These are phyloP conservation scores for Penicillium verrucosum DNA, from an alignment of 2,329 filamentous ascomycete genomes.

Conservation along the genomic window DNA sequence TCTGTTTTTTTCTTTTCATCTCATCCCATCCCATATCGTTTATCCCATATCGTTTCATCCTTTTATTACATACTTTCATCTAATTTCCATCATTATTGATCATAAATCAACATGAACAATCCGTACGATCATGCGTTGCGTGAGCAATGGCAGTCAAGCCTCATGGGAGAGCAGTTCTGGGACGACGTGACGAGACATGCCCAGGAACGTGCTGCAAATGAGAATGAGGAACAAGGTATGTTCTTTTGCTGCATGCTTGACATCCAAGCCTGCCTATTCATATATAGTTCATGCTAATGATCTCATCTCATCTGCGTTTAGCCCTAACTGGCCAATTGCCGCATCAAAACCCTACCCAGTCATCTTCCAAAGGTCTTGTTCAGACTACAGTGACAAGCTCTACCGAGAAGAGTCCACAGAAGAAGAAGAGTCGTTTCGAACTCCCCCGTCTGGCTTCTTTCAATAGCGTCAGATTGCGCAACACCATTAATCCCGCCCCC, in stretches of 20 bases:
- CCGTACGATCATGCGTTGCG: neutral
- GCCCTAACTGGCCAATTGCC: neutral
- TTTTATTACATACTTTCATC: neutral
- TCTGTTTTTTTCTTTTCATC: neutral
- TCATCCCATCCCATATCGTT: too few relatives aligned
- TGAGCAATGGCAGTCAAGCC: neutral
- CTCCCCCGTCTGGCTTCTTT: neutral
- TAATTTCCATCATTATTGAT: neutral
- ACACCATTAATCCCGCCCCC: neutral
- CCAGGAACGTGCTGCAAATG: neutral
- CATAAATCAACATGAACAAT: neutral
- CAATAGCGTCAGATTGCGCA: neutral
- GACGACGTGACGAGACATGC: neutral
- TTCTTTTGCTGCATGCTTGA: neutral
- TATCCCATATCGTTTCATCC: too few relatives aligned
- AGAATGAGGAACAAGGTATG: neutral
- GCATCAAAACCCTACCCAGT: neutral
- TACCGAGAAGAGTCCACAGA: neutral
- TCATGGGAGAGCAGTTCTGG: neutral
- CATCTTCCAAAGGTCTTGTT: neutral
- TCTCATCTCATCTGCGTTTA: neutral
- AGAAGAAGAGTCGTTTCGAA: neutral
- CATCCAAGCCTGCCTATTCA: neutral
- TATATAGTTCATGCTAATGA: neutral
- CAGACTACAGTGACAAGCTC: neutral